Conservation (phyloP, 148 eudicot genomes). For the Vaccinium darrowii region DNA sequence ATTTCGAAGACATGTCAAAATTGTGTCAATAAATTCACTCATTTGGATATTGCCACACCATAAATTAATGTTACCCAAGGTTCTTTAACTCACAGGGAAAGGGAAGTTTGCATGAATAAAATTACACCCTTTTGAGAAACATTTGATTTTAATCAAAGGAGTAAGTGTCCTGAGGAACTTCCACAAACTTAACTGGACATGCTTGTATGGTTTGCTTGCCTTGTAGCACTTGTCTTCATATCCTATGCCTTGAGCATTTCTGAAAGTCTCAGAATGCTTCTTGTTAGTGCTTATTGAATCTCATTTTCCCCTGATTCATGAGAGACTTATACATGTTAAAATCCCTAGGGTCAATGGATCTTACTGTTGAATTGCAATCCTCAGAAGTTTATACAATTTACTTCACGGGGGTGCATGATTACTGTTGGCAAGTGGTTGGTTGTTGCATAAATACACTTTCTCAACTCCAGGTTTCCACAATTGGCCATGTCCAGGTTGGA, state of each 20-base stretch:
- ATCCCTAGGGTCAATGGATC: neutral
- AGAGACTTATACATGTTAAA: neutral
- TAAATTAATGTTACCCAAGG: neutral
- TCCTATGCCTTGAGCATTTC: neutral
- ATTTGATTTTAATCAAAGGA: neutral
- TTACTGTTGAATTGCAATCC: neutral
- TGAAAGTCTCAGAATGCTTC: neutral
- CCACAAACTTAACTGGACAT: neutral
- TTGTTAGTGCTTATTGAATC: neutral
- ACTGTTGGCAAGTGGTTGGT: slow-evolving; percentile 7
- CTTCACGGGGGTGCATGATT: neutral
- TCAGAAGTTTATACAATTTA: neutral
- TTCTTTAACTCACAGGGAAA: neutral
- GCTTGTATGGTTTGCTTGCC: slow-evolving; percentile 3
- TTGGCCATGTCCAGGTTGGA: neutral
- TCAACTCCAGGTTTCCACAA: neutral
- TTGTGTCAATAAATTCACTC: neutral
- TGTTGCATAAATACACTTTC: neutral
- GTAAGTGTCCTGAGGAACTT: neutral
- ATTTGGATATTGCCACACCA: neutral
- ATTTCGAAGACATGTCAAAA: slow-evolving; percentile 1
- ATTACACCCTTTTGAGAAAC: neutral
- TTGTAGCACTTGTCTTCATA: slow-evolving; percentile 8
- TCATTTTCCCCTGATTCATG: neutral
- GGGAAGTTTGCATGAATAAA: neutral